phyloP scores from a whole-genome alignment of 306 rosid species.

The Delonix regia region DNA sequence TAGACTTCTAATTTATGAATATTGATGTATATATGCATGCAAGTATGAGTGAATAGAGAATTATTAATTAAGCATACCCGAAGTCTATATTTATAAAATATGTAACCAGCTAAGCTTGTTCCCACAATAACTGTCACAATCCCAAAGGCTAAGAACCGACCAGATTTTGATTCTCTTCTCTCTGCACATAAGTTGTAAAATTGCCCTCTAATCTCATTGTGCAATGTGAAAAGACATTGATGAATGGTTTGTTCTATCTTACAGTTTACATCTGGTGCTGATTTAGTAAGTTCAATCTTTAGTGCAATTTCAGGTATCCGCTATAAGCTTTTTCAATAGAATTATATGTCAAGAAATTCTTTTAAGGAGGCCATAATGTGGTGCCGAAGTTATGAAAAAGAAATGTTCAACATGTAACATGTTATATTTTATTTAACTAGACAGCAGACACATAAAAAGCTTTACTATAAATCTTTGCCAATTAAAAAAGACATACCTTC shows the following conservation, averaged over 20 bases:
- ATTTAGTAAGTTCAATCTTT: not conserved
- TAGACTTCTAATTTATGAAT: not conserved
- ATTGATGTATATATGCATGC: too few species aligned
- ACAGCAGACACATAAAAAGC: not conserved
- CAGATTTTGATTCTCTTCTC: slow-evolving; percentile 64
- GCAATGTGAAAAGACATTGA: not conserved
- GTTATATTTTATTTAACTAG: too few species aligned
- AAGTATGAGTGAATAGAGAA: not conserved
- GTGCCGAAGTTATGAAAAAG: too few species aligned
- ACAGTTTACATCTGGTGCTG: not conserved
- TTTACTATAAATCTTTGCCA: not conserved
- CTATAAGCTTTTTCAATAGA: not conserved
- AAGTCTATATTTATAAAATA: slow-evolving; percentile 94
- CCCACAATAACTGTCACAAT: slow-evolving; percentile 65
- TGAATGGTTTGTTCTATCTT: not conserved
- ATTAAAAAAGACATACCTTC: slow-evolving; percentile 54
- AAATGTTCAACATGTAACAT: too few species aligned
- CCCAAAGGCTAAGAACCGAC: slow-evolving; percentile 55
- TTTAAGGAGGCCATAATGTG: too few species aligned
- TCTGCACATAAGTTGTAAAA: slow-evolving; percentile 51
- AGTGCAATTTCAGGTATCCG: not conserved
- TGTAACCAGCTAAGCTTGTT: slow-evolving; percentile 67
- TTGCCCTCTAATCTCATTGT: not conserved
- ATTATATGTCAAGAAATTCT: too few species aligned
- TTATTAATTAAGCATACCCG: slow-evolving; percentile 57